Percentiles rank a stretch among this genome's conserved stretches.
These are phyloP conservation scores for Inga oerstediana DNA, from an alignment of 306 rosid species.

Conservation along the genomic window DNA sequence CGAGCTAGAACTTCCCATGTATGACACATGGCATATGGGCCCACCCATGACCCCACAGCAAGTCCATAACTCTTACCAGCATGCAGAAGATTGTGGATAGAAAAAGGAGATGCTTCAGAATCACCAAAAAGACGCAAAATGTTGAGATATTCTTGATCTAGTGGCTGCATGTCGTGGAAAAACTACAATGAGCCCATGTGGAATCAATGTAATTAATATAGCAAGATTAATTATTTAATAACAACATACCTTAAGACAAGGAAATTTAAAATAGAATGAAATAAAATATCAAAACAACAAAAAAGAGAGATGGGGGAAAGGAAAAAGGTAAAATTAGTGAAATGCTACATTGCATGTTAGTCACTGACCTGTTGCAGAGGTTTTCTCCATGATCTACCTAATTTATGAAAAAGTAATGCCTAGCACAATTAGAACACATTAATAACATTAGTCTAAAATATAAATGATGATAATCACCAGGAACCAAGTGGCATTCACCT, in stretches of 20 bases:
- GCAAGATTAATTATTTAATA: not conserved
- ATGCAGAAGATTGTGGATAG: constrained; percentile 88
- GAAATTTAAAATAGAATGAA: constrained; percentile 12
- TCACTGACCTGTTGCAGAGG: constrained; percentile 61
- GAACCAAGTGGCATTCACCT: constrained; percentile 7
- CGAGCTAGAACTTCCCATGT: constrained; percentile 89
- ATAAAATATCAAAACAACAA: not conserved
- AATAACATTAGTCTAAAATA: constrained; percentile 24
- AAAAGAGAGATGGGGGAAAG: not conserved
- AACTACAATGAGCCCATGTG: constrained; percentile 20
- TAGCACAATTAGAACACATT: constrained; percentile 37
- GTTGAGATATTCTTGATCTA: constrained; percentile 66
- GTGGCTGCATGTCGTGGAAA: constrained; percentile 52
- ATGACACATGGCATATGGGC: constrained; percentile 99
- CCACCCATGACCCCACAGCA: constrained; percentile 97
- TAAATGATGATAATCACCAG: constrained; percentile 4
- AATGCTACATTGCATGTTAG: constrained; percentile 29
- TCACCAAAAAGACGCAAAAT: constrained; percentile 83
- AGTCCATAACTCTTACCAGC: constrained; percentile 88
- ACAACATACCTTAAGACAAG: constrained; percentile 20
- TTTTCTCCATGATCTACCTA: constrained; percentile 93
- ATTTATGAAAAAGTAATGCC: constrained; percentile 84
- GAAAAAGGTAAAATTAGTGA: constrained; percentile 2
- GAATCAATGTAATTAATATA: not conserved
- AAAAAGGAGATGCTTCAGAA: constrained; percentile 68